Evolutionary conservation across 306 rosid genomes (phyloP).

Genomic region (Quercus berberidifolia): DNA sequence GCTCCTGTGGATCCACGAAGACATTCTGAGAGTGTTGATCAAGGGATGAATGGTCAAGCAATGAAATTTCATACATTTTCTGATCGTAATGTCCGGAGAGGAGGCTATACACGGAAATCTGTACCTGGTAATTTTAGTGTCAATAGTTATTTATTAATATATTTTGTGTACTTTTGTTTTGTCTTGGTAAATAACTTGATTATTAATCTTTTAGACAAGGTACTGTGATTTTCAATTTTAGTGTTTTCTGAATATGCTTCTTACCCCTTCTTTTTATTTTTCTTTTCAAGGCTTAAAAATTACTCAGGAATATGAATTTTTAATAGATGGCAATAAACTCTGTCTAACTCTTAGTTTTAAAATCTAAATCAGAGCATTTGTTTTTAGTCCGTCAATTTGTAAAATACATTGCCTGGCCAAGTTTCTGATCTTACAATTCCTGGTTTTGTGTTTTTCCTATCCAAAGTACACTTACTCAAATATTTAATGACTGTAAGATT

Average conservation of each 20-base stretch:
- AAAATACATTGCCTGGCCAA: background rate
- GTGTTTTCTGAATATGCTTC: background rate
- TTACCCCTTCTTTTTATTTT: background rate
- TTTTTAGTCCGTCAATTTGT: background rate
- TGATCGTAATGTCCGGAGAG: constrained; percentile 61
- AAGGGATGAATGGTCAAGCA: constrained; percentile 53
- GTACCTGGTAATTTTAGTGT: constrained; percentile 48
- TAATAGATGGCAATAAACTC: background rate
- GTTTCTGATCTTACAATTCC: background rate
- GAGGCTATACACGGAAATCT: constrained; percentile 55
- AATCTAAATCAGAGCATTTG: background rate
- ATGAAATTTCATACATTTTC: constrained; percentile 39
- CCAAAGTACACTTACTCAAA: no score
- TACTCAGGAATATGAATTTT: background rate
- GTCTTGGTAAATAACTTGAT: background rate
- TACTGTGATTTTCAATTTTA: background rate
- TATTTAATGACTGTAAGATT: background rate
- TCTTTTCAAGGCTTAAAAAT: background rate
- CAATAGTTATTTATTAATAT: background rate
- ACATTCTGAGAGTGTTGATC: constrained; percentile 53
- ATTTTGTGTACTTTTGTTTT: background rate
- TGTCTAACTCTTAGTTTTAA: background rate
- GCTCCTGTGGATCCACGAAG: constrained; percentile 42
- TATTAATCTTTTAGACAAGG: background rate
- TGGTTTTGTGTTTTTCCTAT: background rate